phyloP scores from a whole-genome alignment of 2,329 filamentous ascomycete species.

The Xylaria sp. region DNA sequence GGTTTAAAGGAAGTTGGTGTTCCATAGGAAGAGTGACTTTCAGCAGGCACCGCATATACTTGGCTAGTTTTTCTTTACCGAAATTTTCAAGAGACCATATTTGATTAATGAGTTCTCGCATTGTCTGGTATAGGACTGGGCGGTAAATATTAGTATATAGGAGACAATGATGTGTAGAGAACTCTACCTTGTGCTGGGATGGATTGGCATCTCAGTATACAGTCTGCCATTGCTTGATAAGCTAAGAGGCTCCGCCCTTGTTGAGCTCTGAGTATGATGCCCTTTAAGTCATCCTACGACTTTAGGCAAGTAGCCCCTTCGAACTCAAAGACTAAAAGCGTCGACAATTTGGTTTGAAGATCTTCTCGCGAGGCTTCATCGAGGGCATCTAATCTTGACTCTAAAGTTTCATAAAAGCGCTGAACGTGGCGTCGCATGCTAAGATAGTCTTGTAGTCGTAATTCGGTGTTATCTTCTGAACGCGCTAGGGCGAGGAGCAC shows the following conservation, averaged over 20 bases:
- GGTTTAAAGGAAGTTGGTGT: constrained; percentile 64
- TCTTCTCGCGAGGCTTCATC: constrained; percentile 61
- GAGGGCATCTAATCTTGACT: constrained; percentile 54
- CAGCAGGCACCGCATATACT: constrained; percentile 83
- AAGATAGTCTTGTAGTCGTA: constrained; percentile 70
- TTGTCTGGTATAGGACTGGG: constrained; percentile 61
- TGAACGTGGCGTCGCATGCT: constrained; percentile 69
- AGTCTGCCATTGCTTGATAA: constrained; percentile 74
- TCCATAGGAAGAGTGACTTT: constrained; percentile 71
- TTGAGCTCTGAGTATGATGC: constrained; percentile 66
- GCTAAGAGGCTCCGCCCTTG: constrained; percentile 58
- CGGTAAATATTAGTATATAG: constrained; percentile 4
- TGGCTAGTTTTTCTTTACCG: constrained; percentile 70
- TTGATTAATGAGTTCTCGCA: constrained; percentile 77
- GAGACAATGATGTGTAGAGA: background rate
- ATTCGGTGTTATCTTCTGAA: constrained; percentile 60
- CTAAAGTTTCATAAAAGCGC: constrained; percentile 63
- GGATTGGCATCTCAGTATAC: constrained; percentile 64
- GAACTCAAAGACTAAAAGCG: constrained; percentile 80
- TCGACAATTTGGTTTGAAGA: constrained; percentile 70
- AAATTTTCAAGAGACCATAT: constrained; percentile 69
- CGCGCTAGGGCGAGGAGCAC: constrained; percentile 64
- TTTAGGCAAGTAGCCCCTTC: constrained; percentile 76
- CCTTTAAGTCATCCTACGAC: constrained; percentile 72
- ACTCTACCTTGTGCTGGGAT: constrained; percentile 62